These are phyloP conservation scores for Sclerospora graminicola DNA, from an alignment of 352 stramenopile species.

Conservation along the genomic window DNA sequence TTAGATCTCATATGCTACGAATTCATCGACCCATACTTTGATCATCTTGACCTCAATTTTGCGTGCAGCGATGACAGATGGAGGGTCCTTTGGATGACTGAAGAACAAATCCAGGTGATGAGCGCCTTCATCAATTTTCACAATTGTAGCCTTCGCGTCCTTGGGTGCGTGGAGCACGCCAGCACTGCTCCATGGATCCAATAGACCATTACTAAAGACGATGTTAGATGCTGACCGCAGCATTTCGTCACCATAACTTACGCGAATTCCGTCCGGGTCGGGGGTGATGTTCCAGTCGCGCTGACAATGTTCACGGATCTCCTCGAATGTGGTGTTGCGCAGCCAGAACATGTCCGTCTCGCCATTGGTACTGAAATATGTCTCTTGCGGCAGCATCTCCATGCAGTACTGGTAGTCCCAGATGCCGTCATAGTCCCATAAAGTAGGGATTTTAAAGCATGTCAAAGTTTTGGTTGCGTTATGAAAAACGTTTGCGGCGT, in stretches of 20 bases:
- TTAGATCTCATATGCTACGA: slow-evolving; percentile 29
- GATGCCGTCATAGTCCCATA: slow-evolving; percentile 75
- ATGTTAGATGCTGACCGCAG: slow-evolving; percentile 85
- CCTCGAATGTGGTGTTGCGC: slow-evolving; percentile 45
- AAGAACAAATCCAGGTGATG: slow-evolving; percentile 93
- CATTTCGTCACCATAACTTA: slow-evolving; percentile 58
- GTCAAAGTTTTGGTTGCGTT: slow-evolving; percentile 70
- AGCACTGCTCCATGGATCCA: slow-evolving; percentile 89
- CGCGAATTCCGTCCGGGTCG: slow-evolving; percentile 62
- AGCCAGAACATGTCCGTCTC: slow-evolving; percentile 90
- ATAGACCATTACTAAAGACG: slow-evolving; percentile 90
- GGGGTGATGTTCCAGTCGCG: slow-evolving; percentile 52
- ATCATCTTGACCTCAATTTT: slow-evolving; percentile 75
- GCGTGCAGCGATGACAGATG: slow-evolving; percentile 60
- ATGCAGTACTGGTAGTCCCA: slow-evolving; percentile 91
- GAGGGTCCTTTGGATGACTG: slow-evolving; percentile 75
- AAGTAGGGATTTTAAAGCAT: slow-evolving; percentile 67
- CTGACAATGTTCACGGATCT: slow-evolving; percentile 55
- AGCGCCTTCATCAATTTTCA: slow-evolving; percentile 67
- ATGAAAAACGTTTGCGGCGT: slow-evolving; percentile 81
- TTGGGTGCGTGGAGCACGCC: slow-evolving; percentile 63
- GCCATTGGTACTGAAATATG: slow-evolving; percentile 84
- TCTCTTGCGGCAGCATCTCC: slow-evolving; percentile 85
- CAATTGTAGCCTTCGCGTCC: slow-evolving; percentile 46
- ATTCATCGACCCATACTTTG: slow-evolving; percentile 75